Base-by-base conservation (phyloP, 345 rosid species). In the Salix caprea region DNA sequence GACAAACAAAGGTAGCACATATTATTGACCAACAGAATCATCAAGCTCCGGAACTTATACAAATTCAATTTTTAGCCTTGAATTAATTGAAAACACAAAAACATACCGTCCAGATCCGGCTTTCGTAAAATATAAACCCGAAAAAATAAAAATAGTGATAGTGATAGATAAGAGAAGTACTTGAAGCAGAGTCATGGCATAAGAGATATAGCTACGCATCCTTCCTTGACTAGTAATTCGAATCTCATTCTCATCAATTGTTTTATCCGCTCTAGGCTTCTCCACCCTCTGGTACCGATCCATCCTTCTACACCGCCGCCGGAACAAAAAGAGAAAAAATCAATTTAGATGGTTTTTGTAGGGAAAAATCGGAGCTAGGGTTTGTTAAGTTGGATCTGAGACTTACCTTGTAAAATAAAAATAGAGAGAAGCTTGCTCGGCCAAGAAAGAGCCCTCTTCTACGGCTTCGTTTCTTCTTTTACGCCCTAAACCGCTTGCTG, bases 231-330 rank as follows among this genome's bases (percentile, higher is more conserved):
- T 91, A 23, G 96, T 92, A 81, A 92, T 88, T 40, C 97, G 90
- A 87, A 92, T 90, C 90, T 92, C 97, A 67, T 92, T 92, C 91
- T 91, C 96, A 28, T 90, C 93, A 77, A 92, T 92, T 26, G 90
- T 88, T 1, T 90, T 82, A 78, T 85, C 92, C 15, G 86, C 91
- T 83, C 87, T 91, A 40, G 91, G 92, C 86, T 92, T 92, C 91
- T 85, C 90, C 32, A 92, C 92, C 81, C 93, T 85, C 82, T 87
- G 88, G 83, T 92, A 91, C 84, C 84, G 90, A 78, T 92, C 97
- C 97, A 92, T 92, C 92, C 85, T 36, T 36, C 72, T 21, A 39
- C 28, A 37, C 26, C 44, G 30, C 21, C 72, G 58, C 69, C 30
- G 37, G 26, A 73, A 39, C 39, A 15, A 5, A 21, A 62, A 14